A percentile compares a stretch with the other conserved stretches of the same genome.
Conservation (phyloP, 495 filamentous ascomycete genomes). For the Penicillium lividum region DNA sequence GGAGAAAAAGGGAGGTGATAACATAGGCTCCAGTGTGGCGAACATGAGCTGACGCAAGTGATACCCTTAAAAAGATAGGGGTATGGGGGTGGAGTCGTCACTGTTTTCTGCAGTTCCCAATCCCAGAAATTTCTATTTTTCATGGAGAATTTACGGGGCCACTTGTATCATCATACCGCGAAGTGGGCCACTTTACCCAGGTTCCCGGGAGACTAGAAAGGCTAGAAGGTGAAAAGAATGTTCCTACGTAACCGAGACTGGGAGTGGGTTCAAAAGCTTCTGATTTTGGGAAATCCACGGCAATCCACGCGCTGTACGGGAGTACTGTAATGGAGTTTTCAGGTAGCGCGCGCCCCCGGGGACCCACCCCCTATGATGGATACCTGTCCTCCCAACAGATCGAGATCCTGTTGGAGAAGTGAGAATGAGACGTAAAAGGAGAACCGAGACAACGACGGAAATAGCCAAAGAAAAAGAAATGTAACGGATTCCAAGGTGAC, state of each 20-base stretch:
- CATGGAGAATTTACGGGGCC: slow-evolving; percentile 11
- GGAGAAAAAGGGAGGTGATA: background rate
- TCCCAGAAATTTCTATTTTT: slow-evolving; percentile 24
- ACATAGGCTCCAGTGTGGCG: slow-evolving; percentile 21
- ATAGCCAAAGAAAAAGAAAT: background rate
- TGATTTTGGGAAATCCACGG: slow-evolving; percentile 7
- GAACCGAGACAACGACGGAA: background rate
- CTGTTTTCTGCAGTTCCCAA: slow-evolving; percentile 18
- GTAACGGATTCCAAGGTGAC: background rate
- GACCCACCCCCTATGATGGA: slow-evolving; percentile 23
- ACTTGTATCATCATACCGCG: slow-evolving; percentile 11
- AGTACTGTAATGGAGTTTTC: background rate
- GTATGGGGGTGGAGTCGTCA: slow-evolving; percentile 22
- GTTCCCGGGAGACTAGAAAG: slow-evolving; percentile 31
- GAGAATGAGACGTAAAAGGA: background rate
- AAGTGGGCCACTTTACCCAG: slow-evolving; percentile 18
- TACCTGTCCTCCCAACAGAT: slow-evolving; percentile 16
- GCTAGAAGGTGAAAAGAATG: slow-evolving; percentile 45
- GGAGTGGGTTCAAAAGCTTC: slow-evolving; percentile 27
- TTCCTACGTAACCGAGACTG: slow-evolving; percentile 41
- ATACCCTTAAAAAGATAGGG: background rate
- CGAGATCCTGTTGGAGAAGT: slow-evolving; percentile 1
- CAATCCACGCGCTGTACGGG: background rate
- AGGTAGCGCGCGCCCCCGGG: slow-evolving; percentile 7
- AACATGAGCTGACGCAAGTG: slow-evolving; percentile 16